Base-by-base conservation (phyloP, 805 yeast genomes). In the Pichia phayaonensis region DNA sequence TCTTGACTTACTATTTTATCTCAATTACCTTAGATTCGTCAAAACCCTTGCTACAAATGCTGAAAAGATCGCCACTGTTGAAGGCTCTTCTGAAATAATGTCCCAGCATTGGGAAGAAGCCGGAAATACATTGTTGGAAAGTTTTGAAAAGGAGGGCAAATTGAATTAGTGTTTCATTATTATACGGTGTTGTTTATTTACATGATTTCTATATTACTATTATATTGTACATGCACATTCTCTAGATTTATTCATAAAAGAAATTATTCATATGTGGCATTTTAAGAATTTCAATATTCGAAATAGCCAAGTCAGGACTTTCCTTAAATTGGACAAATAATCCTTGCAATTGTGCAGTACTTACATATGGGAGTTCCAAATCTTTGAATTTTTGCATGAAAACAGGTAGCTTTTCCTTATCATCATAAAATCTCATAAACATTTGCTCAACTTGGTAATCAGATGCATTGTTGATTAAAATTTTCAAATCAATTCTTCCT, bases 301-400 rank as follows among this genome's bases (percentile, higher is more conserved):
- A 70, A 26, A 90, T 68, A 0, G 98, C 96, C 6, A 77, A 77
- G 34, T 76, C 74, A 0, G 98, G 96, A 52, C 82, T 83, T 52
- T 84, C 78, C 67, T 94, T 94, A 69, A 88, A 87, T 70, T 87
- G 87, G 2, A 94, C 97, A 72, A 94, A 94, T 47, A 94, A 73
- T 0, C 99, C 99, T 66, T 94, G 99, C 52, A 94, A 73, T 63
- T 89, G 96, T 0, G 99, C 99, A 0, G 98, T 90, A 59, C 95
- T 85, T 36, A 92, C 80, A 50, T 66, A 64, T 1, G 79, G 77
- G 54, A 78, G 65, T 36, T 74, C 73, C 55, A 85, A 65, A 8
- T 69, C 72, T 29, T 63, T 61, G 50, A 73, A 79, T 27, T 73
- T 75, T 36, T 66, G 60, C 61, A 80, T 59, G 59, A 81, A 80